Conservation (phyloP, 2,329 filamentous ascomycete genomes). For the Diaporthe australafricana region DNA sequence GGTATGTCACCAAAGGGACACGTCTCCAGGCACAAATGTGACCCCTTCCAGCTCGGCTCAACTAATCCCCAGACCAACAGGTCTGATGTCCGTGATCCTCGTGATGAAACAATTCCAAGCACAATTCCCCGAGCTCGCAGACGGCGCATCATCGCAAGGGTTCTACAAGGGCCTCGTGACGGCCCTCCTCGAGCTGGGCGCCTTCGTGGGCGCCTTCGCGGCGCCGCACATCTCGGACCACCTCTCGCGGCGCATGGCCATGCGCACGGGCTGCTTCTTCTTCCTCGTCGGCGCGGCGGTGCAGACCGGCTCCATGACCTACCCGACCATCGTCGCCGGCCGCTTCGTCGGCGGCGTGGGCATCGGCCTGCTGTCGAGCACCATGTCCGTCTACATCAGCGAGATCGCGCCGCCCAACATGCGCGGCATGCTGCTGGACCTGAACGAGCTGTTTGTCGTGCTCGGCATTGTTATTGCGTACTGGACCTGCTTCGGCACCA, state of each 20-base stretch:
- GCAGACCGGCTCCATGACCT: constrained; percentile 61
- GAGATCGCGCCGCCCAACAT: constrained; percentile 46
- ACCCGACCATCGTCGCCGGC: constrained; percentile 62
- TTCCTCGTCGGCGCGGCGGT: constrained; percentile 66
- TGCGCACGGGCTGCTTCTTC: constrained; percentile 60
- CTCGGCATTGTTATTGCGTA: constrained; percentile 47
- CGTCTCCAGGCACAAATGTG: neutral
- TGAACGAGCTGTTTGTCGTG: constrained; percentile 47
- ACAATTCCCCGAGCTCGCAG: constrained; percentile 24
- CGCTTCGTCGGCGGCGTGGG: constrained; percentile 66
- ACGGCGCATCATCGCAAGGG: constrained; percentile 16
- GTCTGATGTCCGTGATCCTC: constrained; percentile 25
- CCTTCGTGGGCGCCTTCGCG: constrained; percentile 66
- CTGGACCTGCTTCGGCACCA: constrained; percentile 43
- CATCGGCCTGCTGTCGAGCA: constrained; percentile 62
- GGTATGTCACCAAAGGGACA: neutral
- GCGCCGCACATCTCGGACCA: constrained; percentile 65
- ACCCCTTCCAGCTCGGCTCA: neutral
- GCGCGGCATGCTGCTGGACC: constrained; percentile 46
- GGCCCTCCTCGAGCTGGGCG: constrained; percentile 65
- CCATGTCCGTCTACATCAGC: constrained; percentile 46
- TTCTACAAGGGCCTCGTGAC: constrained; percentile 41
- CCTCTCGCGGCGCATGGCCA: constrained; percentile 63
- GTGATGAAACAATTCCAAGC: constrained; percentile 28
- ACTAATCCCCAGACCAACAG: neutral